Conservation (phyloP, 441 rosid species). For the Pelargonium citronellum region DNA sequence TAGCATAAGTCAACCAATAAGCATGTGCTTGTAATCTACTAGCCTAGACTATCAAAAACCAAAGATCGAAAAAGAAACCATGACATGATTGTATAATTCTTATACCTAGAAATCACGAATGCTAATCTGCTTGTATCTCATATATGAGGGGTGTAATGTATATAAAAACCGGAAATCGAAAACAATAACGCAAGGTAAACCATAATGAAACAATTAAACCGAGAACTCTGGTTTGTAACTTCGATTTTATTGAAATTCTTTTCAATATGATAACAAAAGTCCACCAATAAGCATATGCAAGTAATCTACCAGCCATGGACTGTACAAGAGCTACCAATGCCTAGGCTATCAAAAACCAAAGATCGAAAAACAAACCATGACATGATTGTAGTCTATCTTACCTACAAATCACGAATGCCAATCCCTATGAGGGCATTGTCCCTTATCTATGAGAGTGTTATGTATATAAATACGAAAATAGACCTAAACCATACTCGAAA, state of each 20-base stretch:
- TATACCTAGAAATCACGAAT: neutral
- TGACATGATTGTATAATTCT: neutral
- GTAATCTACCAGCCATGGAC: neutral
- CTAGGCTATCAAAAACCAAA: neutral
- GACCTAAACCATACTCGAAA: neutral
- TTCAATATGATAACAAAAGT: neutral
- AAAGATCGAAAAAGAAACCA: neutral
- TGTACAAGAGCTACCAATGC: neutral
- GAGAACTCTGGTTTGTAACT: conserved; percentile 67
- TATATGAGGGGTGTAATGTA: neutral
- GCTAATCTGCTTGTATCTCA: neutral
- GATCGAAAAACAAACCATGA: neutral
- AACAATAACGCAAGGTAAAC: neutral
- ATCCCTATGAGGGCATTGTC: neutral
- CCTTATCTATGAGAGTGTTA: neutral
- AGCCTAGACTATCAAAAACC: neutral
- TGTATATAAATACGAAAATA: neutral
- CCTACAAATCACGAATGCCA: conserved; percentile 1
- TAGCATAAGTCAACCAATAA: neutral
- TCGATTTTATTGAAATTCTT: conserved; percentile 52
- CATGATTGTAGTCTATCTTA: neutral
- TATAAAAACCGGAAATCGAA: neutral
- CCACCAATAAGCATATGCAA: neutral
- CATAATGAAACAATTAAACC: conserved; percentile 27
- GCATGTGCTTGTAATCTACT: neutral